Conservation (phyloP, 1,284 basidiomycete genomes). For the Trichosporon ovoides region DNA sequence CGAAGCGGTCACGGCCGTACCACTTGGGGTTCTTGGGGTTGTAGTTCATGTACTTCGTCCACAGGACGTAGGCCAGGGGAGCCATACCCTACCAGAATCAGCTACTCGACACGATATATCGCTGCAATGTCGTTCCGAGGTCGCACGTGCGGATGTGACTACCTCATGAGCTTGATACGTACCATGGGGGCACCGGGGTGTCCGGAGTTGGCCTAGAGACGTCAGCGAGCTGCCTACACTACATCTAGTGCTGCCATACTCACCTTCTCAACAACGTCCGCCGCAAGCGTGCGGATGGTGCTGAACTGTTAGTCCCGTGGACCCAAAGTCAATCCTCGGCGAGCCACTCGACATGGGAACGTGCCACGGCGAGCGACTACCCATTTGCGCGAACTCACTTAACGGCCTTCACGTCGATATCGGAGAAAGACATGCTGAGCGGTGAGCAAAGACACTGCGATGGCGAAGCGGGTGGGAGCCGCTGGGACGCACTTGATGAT, state of each 20-base stretch:
- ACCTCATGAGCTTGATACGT: slow-evolving; percentile 25
- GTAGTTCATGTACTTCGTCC: slow-evolving; percentile 71
- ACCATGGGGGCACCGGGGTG: slow-evolving; percentile 86
- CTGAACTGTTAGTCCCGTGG: slow-evolving; percentile 20
- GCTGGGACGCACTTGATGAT: not conserved
- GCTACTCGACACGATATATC: not conserved
- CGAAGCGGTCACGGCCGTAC: slow-evolving; percentile 73
- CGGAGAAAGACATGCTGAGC: slow-evolving; percentile 1
- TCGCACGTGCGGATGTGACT: not conserved
- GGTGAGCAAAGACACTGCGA: not conserved
- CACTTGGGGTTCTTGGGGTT: slow-evolving; percentile 85
- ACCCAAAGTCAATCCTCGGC: not conserved
- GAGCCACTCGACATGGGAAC: not conserved
- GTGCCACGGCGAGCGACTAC: not conserved
- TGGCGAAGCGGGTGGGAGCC: not conserved
- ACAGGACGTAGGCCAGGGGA: slow-evolving; percentile 80
- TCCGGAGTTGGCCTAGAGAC: slow-evolving; percentile 76
- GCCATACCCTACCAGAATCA: slow-evolving; percentile 59
- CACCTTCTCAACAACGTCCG: slow-evolving; percentile 51
- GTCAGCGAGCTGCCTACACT: slow-evolving; percentile 57
- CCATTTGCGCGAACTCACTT: not conserved
- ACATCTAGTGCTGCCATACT: slow-evolving; percentile 55
- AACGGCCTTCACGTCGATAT: not conserved
- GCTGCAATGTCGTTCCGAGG: not conserved
- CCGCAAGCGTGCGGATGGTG: slow-evolving; percentile 51